Evolutionary conservation across 169 alveolate genomes (phyloP), one percentile per base, ranked within the genome.

Genomic region (Eimeria tenella): DNA sequence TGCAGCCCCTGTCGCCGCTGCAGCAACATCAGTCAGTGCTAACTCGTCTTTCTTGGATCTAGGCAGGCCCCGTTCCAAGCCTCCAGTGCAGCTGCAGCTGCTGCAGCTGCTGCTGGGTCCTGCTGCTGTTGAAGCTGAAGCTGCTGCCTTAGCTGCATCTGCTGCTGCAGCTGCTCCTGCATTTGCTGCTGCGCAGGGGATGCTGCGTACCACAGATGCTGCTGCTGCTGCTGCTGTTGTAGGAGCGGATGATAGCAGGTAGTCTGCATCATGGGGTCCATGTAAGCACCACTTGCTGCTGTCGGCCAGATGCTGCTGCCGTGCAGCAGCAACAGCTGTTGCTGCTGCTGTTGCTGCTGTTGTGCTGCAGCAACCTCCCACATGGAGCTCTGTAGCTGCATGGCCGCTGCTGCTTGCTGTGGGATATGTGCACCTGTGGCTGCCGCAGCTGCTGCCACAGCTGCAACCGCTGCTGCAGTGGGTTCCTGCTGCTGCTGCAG

Each of bases 221-320:
- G 77, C 77, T 68, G 77, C 77, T 68, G 77, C 77, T 11, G 77
- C 77, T 68, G 77, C 77, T 68, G 77, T 23, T 11, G 77, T 23
- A 68, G 77, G 42, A 68, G 77, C 49, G n/a, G 77, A 23, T 68
- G 77, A 68, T 68, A 68, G 77, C 77, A 68, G 3, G n/a, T 15
- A 10, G 49, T 68, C 77, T 68, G 77, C 77, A 68, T 11, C 77
- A 68, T 68, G 11, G 77, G 77, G n/a, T 68, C 77, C 49, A 68
- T 68, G 77, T 68, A 68, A n/a, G 77, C 77, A 15, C 77, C 77
- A 23, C 77, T n/a, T n/a, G 77, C 77, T 68, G 77, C 77, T 17
- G 77, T n/a, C 31, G 77, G 77, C 77, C 77, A 68, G 11, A 68
- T 68, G 77, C 31, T 68, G 77, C 31, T 68, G 77, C 77, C 31